Evolutionary conservation across 1,139 yeast species (phyloP), one percentile per base, ranked within the genome.

Genomic region (Spathaspora sp.): DNA sequence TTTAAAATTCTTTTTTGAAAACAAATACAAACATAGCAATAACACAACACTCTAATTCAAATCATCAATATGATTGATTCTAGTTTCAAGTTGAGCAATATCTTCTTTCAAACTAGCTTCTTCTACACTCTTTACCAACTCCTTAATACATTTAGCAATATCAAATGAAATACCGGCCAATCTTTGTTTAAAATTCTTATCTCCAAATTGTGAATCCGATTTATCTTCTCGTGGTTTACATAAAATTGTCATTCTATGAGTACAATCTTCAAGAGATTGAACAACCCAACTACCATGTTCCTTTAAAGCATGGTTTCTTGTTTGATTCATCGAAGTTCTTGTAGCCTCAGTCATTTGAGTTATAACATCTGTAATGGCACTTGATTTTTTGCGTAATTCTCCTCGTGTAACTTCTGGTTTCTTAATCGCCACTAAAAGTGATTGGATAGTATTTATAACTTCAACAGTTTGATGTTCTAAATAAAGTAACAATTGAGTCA

Each of bases 161-260:
- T 93, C 98, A 68, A 90, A 93, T 18, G 97, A 90, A 53, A 90
- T 86, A 2, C 97, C 98, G 0, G 98, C 98, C 54, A 93, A 79
- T 56, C 97, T 80, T 67, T 91, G 98, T 65, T 86, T 87, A 71
- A 89, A 86, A 54, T 87, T 87, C 63, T 91, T 88, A 62, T 90
- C 96, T 4, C 97, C 97, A 61, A 79, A 83, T 45, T 82, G 86
- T 31, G 66, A 72, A 52, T 83, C 89, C 42, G 73, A 76, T 51
- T 77, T 68, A 55, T 66, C 81, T 5, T 64, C 53, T 38, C 65
- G 67, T 29, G 80, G 74, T 51, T 73, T 75, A 58, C 88, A 82
- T 52, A 87, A 73, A 17, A 75, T 72, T 45, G 78, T 78, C 89
- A 86, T 87, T 58, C 98, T 80, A 56, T 82, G 83, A 41, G 85